These are phyloP conservation scores for Papiliotrema laurentii DNA, from an alignment of 1,284 basidiomycete species.

Conservation along the genomic window DNA sequence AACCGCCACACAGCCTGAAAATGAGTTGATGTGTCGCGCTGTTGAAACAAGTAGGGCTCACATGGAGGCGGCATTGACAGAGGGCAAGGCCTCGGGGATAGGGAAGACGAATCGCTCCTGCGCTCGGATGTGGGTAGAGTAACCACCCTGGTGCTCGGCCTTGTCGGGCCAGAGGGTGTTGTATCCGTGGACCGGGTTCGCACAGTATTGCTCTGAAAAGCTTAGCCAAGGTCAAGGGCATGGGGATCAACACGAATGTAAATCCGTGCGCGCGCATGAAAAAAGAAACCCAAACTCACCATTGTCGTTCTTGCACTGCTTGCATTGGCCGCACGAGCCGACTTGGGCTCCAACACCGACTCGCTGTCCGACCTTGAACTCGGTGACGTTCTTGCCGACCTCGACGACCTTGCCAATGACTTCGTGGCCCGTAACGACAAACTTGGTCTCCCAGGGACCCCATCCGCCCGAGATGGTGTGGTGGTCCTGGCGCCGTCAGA, in stretches of 20 bases:
- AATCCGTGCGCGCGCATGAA: no score
- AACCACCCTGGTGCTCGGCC: conserved; percentile 55
- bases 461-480: conserved; percentile 48
- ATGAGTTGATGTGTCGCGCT: conserved; percentile 13
- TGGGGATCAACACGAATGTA: no score
- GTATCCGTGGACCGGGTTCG: conserved; percentile 45
- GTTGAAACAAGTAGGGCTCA: conserved; percentile 3
- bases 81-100: conserved; percentile 59
- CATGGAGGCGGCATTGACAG: conserved; percentile 54
- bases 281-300: no score
- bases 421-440: conserved; percentile 52
- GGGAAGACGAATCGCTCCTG: conserved; percentile 66
- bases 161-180: conserved; percentile 54
- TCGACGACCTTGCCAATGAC: conserved; percentile 50
- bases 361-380: conserved; percentile 50
- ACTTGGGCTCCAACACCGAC: conserved; percentile 53
- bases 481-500: conserved; percentile 29
- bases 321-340: conserved; percentile 44
- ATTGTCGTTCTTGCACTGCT: conserved; percentile 44
- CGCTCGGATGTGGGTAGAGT: conserved; percentile 62
- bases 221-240: background rate
- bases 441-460: conserved; percentile 41
- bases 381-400: conserved; percentile 47
- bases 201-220: conserved; percentile 49
- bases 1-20: conserved; percentile 61